Evolutionary conservation across 2,329 filamentous ascomycete genomes (phyloP), one percentile per base, ranked within the genome.

Genomic region (Coleophoma crateriformis): DNA sequence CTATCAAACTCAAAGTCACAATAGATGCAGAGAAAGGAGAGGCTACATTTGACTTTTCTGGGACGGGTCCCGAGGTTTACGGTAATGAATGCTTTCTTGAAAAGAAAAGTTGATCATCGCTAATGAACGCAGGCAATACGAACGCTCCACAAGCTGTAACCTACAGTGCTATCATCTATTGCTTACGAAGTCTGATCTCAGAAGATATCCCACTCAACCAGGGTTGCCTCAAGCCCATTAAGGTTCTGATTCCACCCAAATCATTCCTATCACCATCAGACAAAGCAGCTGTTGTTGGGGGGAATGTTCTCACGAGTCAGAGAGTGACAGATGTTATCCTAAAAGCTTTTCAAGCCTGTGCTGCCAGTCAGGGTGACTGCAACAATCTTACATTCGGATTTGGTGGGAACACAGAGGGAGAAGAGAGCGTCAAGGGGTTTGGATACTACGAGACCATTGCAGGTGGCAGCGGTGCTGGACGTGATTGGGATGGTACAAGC

Each of bases 381-480:
- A 94, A 94, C 68, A 92, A 92, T 65, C 76, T 94, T 6, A 92
- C 88, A 0, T 94, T 94, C 61, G 88, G 87, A 53, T 89, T 88
- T 59, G 86, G 87, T 48, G 87, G 87, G 40, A 84, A 86, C 52
- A 67, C 77, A 27, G 69, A 75, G 0, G 74, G 76, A 4, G 71
- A 78, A 45, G 75, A 79, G 48, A 75, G 77, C n/a, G 74, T 81
- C n/a, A 81, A 82, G 34, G 88, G 88, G 0, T 94, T 94, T 62
- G 88, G 88, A 10, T 94, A 92, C 72, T 92, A 92, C 65, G 88
- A 94, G 67, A 92, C 88, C 6, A 90, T 94, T 54, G 84, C 85
- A 0, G 88, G 88, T 37, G 88, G 88, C 0, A 82, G 78, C 37
- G 88, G 88, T 27, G 88, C 88, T 0, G 87, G 87, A 0, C 78